These are phyloP conservation scores for Conringia planisiliqua DNA, from an alignment of 345 rosid genomes.

Conservation along the genomic window DNA sequence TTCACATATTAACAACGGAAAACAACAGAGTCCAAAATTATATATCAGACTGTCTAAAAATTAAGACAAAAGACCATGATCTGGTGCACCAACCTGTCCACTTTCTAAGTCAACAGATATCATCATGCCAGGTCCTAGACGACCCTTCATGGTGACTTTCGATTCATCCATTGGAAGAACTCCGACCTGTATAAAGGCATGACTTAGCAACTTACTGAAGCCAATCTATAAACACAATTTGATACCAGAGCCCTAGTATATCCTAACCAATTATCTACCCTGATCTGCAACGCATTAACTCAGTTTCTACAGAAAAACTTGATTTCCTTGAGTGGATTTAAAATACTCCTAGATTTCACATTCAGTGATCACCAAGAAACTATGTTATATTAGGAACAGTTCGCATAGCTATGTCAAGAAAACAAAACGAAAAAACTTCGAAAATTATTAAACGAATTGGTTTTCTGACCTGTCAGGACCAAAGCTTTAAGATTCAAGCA, in stretches of 20 bases:
- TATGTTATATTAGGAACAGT: background rate
- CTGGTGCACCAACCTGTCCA: constrained; percentile 77
- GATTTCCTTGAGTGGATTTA: background rate
- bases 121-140: constrained; percentile 99
- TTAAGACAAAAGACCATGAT: constrained; percentile 12
- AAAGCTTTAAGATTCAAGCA: constrained; percentile 25
- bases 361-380: constrained; percentile 7
- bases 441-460: constrained; percentile 9
- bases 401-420: background rate
- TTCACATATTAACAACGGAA: constrained; percentile 1
- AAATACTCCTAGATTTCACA: constrained; percentile 4
- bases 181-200: constrained; percentile 66
- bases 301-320: background rate
- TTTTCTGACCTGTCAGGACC: constrained; percentile 30
- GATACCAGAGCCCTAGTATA: background rate
- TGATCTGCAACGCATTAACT: background rate
- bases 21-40: background rate
- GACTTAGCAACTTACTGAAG: constrained; percentile 17
- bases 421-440: constrained; percentile 5
- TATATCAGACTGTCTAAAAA: background rate
- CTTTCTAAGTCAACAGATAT: constrained; percentile 78
- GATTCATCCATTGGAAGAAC: constrained; percentile 97
- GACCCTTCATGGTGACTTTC: constrained; percentile 87
- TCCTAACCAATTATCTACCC: background rate
- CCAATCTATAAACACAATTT: background rate